Conservation (phyloP, 2,329 filamentous ascomycete species). For the Aspergillus awamori region DNA sequence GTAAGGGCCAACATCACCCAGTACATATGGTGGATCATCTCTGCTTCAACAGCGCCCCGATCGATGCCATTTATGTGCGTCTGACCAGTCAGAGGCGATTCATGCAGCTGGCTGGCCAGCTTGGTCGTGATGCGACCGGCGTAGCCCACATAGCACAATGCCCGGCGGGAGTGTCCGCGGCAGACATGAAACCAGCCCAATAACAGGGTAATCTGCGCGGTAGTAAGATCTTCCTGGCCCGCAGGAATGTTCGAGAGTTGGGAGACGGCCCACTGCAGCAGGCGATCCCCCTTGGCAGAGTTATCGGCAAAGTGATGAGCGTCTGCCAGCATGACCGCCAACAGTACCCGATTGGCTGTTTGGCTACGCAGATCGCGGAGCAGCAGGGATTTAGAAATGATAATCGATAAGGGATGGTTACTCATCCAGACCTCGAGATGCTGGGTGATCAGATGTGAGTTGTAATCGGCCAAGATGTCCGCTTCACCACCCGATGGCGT, state of each 20-base stretch:
- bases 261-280: background rate
- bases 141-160: constrained; percentile 8
- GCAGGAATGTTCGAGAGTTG: background rate
- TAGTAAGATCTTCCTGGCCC: constrained; percentile 1
- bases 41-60: background rate
- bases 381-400: constrained; percentile 9
- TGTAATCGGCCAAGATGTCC: background rate
- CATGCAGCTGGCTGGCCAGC: background rate
- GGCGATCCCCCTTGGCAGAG: background rate
- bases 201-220: background rate
- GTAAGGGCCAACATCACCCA: constrained; percentile 6
- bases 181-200: constrained; percentile 9
- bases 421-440: constrained; percentile 10
- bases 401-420: constrained; percentile 7
- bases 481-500: background rate
- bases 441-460: background rate
- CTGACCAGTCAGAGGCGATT: background rate
- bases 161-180: constrained; percentile 1
- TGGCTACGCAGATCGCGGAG: constrained; percentile 2
- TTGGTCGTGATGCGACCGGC: background rate
- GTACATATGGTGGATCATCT: constrained; percentile 5
- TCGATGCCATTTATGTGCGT: constrained; percentile 3
- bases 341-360: background rate
- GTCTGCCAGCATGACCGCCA: constrained; percentile 9
- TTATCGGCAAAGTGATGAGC: constrained; percentile 5